Evolutionary conservation across 1,139 yeast species (phyloP).

Genomic region (Tardiomyces blankii): DNA sequence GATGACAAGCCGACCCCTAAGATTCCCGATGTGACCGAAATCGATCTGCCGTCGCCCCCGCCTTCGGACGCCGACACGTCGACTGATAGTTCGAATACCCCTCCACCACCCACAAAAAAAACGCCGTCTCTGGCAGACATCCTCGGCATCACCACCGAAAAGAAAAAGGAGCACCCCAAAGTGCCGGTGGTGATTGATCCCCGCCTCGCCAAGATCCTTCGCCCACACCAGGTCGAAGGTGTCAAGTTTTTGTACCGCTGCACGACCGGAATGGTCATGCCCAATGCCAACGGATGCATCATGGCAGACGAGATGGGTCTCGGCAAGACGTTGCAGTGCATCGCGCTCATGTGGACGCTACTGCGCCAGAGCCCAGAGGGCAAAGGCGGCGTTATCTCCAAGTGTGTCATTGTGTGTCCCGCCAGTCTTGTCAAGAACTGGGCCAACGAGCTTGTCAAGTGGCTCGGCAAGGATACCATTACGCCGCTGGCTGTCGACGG

Average conservation of each 20-base stretch:
- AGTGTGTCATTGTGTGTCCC: slow-evolving; percentile 92
- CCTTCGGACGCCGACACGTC: not conserved
- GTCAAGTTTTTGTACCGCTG: slow-evolving; percentile 84
- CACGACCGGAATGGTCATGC: slow-evolving; percentile 79
- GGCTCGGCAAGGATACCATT: slow-evolving; percentile 88
- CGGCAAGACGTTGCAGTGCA: slow-evolving; percentile 91
- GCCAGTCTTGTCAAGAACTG: slow-evolving; percentile 89
- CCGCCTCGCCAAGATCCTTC: slow-evolving; percentile 60
- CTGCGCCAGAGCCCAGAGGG: slow-evolving; percentile 88
- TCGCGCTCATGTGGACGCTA: slow-evolving; percentile 88
- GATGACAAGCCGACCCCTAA: slow-evolving; percentile 32
- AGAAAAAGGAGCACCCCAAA: slow-evolving; percentile 46
- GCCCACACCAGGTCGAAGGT: slow-evolving; percentile 97
- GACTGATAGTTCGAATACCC: not conserved
- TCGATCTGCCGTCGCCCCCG: not conserved
- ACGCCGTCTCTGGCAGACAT: slow-evolving; percentile 59
- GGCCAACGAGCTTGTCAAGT: slow-evolving; percentile 93
- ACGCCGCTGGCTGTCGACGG: slow-evolving; percentile 93
- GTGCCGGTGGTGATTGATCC: slow-evolving; percentile 98
- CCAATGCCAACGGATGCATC: slow-evolving; percentile 87
- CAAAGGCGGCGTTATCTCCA: slow-evolving; percentile 60
- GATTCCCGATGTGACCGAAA: not conserved
- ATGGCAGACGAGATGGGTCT: slow-evolving; percentile 99
- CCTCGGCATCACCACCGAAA: slow-evolving; percentile 57
- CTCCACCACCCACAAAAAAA: not conserved